Evolutionary conservation across 441 rosid species (phyloP).

Genomic region (Gossypium schwendimanii): DNA sequence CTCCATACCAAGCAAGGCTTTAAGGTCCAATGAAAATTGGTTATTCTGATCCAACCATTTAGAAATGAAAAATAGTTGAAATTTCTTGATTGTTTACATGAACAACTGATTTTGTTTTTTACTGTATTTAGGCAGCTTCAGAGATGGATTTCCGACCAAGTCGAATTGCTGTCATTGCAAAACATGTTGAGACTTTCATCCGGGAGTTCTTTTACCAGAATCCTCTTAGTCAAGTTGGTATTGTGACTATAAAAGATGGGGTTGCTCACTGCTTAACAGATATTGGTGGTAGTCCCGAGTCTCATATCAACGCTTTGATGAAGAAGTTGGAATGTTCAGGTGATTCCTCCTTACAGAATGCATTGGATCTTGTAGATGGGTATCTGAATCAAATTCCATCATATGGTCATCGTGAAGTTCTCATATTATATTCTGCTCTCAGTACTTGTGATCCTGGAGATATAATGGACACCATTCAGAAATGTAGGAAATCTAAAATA

Average conservation of each 20-base stretch:
- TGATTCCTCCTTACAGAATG: constrained; percentile 84
- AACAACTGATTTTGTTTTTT: neutral
- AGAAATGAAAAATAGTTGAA: neutral
- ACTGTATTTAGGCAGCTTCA: constrained; percentile 56
- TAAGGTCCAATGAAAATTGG: too few species aligned
- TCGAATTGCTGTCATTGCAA: constrained; percentile 27
- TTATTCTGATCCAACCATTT: neutral
- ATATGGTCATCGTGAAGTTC: constrained; percentile 63
- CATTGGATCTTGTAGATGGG: constrained; percentile 59
- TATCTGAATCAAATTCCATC: constrained; percentile 59
- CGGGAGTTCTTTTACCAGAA: constrained; percentile 91
- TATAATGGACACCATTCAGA: constrained; percentile 69
- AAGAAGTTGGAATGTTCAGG: constrained; percentile 52
- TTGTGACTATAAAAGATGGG: constrained; percentile 22
- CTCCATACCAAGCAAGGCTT: too few species aligned
- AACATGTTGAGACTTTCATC: constrained; percentile 67
- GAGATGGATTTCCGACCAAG: constrained; percentile 5
- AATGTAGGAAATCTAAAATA: constrained; percentile 69
- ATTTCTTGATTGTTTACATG: constrained; percentile 1
- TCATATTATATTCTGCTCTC: constrained; percentile 63
- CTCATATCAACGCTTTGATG: constrained; percentile 3
- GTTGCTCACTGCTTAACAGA: constrained; percentile 4
- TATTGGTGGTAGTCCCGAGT: constrained; percentile 2
- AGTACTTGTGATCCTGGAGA: constrained; percentile 86
- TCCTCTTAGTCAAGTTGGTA: constrained; percentile 69